A percentile compares a stretch with the other conserved stretches of the same genome.
phyloP scores from a whole-genome alignment of 805 yeast species.

The Schizosaccharomyces octosporus region DNA sequence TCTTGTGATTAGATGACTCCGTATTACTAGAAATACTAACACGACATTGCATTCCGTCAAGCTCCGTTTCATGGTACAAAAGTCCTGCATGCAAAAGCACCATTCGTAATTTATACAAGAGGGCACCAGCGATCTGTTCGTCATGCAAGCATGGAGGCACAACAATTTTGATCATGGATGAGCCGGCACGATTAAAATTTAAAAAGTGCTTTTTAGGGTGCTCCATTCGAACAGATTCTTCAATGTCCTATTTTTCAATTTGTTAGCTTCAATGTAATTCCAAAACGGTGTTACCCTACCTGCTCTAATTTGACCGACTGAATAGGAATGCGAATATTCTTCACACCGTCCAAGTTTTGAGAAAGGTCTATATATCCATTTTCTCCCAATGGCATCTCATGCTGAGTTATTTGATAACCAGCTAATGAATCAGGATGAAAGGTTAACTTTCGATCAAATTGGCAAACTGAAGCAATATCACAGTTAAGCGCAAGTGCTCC shows the following conservation, averaged over 20 bases:
- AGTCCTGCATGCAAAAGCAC: constrained; percentile 42
- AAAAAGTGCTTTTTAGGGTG: constrained; percentile 19
- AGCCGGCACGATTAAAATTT: constrained; percentile 65
- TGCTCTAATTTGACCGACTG: constrained; percentile 80
- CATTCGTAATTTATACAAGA: constrained; percentile 57
- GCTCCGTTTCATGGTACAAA: constrained; percentile 75
- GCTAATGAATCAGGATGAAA: constrained; percentile 90
- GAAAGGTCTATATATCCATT: background rate
- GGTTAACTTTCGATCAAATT: constrained; percentile 85
- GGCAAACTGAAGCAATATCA: constrained; percentile 27
- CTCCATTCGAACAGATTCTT: constrained; percentile 5
- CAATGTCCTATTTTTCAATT: constrained; percentile 3
- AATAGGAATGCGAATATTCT: constrained; percentile 24
- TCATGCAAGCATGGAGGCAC: constrained; percentile 65
- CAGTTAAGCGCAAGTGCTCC: constrained; percentile 50
- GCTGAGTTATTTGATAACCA: constrained; percentile 90
- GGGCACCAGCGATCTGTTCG: constrained; percentile 45
- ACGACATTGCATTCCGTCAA: constrained; percentile 87
- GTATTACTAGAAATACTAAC: constrained; percentile 53
- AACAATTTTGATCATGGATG: constrained; percentile 73
- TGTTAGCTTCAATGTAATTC: background rate
- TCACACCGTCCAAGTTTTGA: constrained; percentile 20
- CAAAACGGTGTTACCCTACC: constrained; percentile 17
- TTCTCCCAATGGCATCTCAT: constrained; percentile 17
- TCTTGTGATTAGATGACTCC: too few species aligned